Evolutionary conservation across 768 basidiomycete genomes (phyloP), one percentile per base, ranked within the genome.

Genomic region (Naematelia encephala): DNA sequence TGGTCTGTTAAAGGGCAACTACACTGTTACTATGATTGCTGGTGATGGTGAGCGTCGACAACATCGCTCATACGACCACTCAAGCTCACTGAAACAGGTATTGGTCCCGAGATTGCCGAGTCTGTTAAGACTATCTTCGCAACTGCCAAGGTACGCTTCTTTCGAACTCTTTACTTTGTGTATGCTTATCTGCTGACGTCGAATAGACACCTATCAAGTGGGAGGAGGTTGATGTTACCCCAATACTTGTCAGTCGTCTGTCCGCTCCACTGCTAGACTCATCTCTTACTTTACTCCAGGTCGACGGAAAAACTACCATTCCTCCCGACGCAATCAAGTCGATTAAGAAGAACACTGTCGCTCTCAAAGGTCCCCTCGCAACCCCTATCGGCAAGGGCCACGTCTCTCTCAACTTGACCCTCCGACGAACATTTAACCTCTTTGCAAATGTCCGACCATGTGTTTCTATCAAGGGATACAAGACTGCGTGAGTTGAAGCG

Each of bases 381-480:
- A 99, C 96, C 44, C 96, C 96, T 27, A 92, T 98, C 77, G 94
- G 94, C 70, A 98, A 98, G 82, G 94, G 94, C 26, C 94, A 98
- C 78, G 94, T 98, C 54, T 99, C 96, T 44, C 82, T 99, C 63
- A 99, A 99, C 80, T 81, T 99, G 80, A 98, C 93, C 21, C 84
- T 99, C 57, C 88, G 96, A 63, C 84, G 96, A 69, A 97, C 94
- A 0, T 99, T 99, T 83, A 91, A 91, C 77, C 85, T 99, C 53
- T 99, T 97, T 76, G 96, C 96, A 74, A 98, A 98, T 77, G 96
- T 98, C 71, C 87, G 96, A 60, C 96, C 96, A 30, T 99, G 96
- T 75, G 84, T 85, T 26, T 97, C 93, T 26, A 91, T 99, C 79
- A 81, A 90, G 78, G 96, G 96, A 26, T 98, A 87, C 83, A 96